Evolutionary conservation across 2,329 filamentous ascomycete species (phyloP).

Genomic region (Epichloe elymi): DNA sequence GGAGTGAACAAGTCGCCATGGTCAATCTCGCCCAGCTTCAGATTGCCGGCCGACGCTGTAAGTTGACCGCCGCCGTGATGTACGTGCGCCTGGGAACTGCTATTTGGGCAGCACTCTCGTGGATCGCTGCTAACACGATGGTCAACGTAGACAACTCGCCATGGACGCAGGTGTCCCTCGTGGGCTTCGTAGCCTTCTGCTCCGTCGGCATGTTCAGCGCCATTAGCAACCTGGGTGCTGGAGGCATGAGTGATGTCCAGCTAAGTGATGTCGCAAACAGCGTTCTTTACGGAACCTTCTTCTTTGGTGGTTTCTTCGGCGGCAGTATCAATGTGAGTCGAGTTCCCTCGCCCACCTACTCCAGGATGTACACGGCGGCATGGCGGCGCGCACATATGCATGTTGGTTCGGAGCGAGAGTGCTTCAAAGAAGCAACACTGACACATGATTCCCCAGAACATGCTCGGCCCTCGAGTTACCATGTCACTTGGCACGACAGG

Average conservation of each 20-base stretch:
- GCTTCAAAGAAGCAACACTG: background rate
- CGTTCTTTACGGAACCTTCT: slow-evolving; percentile 4
- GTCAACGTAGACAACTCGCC: slow-evolving; percentile 4
- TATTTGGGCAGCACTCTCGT: background rate
- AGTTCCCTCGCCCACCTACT: background rate
- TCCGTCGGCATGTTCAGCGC: slow-evolving; percentile 52
- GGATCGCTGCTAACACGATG: background rate
- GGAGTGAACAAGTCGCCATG: background rate
- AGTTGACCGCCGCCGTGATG: background rate
- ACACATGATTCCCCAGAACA: background rate
- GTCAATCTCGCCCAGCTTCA: slow-evolving; percentile 1
- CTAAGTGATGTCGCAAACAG: slow-evolving; percentile 35
- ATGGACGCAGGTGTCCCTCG: slow-evolving; percentile 9
- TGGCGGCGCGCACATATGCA: too few species aligned
- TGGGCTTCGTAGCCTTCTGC: slow-evolving; percentile 13
- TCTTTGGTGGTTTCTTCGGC: slow-evolving; percentile 5
- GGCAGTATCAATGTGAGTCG: slow-evolving; percentile 5
- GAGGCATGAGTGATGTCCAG: slow-evolving; percentile 17
- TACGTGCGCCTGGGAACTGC: background rate
- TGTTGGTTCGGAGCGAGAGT: too few species aligned
- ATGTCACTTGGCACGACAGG: slow-evolving; percentile 5
- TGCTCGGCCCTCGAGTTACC: slow-evolving; percentile 1
- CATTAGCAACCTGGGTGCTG: slow-evolving; percentile 47
- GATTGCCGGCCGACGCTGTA: slow-evolving; percentile 1
- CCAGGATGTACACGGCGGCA: too few species aligned